phyloP scores from a whole-genome alignment of 1,284 basidiomycete genomes.

The Sporisorium reilianum region DNA sequence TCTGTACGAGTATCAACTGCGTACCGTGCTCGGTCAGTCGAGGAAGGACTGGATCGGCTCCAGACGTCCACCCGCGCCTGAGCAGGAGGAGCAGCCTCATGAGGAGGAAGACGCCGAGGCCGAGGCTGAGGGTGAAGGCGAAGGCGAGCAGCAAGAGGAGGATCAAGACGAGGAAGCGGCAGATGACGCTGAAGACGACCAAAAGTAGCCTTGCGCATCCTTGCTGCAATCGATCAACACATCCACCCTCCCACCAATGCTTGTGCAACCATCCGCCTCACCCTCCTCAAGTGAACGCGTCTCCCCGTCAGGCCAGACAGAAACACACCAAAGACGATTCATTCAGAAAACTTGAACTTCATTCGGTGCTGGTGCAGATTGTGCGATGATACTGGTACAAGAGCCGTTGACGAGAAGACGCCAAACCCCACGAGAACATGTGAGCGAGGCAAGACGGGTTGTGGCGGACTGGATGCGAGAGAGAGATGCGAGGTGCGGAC shows the following conservation, averaged over 20 bases:
- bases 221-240: not conserved
- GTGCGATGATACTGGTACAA: constrained; percentile 48
- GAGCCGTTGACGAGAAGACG: constrained; percentile 39
- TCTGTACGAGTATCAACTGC: constrained; percentile 46
- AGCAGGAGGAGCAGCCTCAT: constrained; percentile 10
- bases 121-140: constrained; percentile 5
- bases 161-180: constrained; percentile 2
- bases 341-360: constrained; percentile 25
- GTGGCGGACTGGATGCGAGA: constrained; percentile 38
- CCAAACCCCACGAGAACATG: constrained; percentile 17
- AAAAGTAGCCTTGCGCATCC: not conserved
- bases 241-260: not conserved
- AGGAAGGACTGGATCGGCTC: constrained; percentile 41
- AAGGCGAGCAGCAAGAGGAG: constrained; percentile 14
- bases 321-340: not conserved
- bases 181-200: constrained; percentile 8
- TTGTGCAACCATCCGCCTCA: not conserved
- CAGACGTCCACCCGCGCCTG: constrained; percentile 21
- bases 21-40: constrained; percentile 24
- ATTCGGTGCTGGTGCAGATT: constrained; percentile 29
- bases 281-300: too few relatives aligned
- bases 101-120: constrained; percentile 10
- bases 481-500: constrained; percentile 28
- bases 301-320: too few relatives aligned
- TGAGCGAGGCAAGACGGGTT: constrained; percentile 28